These are phyloP conservation scores for Chlorophyllum brunneum DNA, from an alignment of 768 basidiomycete species.

Conservation along the genomic window DNA sequence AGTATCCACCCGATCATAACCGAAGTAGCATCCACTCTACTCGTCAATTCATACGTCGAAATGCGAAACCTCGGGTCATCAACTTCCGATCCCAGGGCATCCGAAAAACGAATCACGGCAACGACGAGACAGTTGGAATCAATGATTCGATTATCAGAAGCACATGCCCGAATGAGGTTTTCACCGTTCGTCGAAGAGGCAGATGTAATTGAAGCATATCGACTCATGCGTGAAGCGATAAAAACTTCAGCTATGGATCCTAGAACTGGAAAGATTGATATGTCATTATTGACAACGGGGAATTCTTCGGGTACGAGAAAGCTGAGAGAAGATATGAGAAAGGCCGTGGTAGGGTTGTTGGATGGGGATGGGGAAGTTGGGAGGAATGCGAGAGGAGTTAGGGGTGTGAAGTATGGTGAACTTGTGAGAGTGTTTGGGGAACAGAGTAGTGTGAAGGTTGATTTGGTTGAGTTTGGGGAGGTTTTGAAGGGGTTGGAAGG, in stretches of 20 bases:
- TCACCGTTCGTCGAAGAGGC: conserved; percentile 78
- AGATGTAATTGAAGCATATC: conserved; percentile 87
- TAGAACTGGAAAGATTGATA: conserved; percentile 94
- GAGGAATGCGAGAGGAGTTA: conserved; percentile 56
- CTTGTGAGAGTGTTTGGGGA: conserved; percentile 73
- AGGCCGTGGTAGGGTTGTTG: conserved; percentile 68
- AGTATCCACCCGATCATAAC: conserved; percentile 84
- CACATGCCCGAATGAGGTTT: conserved; percentile 95
- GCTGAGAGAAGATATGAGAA: conserved; percentile 85
- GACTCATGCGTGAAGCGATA: conserved; percentile 97
- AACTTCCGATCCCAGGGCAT: conserved; percentile 75
- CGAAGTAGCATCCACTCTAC: conserved; percentile 78
- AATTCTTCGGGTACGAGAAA: conserved; percentile 84
- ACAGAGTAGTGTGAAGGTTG: conserved; percentile 83
- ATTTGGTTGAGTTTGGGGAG: conserved; percentile 75
- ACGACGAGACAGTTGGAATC: conserved; percentile 97
- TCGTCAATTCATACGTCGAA: conserved; percentile 87
- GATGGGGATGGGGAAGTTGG: conserved; percentile 39
- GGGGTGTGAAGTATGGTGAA: conserved; percentile 67
- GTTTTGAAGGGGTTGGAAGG: conserved; percentile 75
- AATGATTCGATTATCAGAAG: conserved; percentile 95
- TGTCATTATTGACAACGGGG: conserved; percentile 93
- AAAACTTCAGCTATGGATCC: conserved; percentile 95
- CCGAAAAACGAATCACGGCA: conserved; percentile 94
- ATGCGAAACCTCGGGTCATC: conserved; percentile 81